Evolutionary conservation across 1,284 basidiomycete species (phyloP).

Genomic region (Gomphus bonarii): DNA sequence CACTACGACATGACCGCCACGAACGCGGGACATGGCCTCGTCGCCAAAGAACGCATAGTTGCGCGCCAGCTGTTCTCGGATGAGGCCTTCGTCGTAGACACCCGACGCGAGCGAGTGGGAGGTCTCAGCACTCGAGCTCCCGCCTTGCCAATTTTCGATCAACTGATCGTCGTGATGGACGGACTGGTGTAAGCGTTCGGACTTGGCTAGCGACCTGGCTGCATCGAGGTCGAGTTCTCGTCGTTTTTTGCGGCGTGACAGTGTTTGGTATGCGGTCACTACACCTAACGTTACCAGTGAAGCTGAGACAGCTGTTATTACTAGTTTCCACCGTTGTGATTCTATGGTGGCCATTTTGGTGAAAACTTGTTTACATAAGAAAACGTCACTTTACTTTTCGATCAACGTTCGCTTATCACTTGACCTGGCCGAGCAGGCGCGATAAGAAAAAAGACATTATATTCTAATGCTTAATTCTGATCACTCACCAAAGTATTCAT

Average conservation of each 20-base stretch:
- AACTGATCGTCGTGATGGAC: conserved; percentile 8
- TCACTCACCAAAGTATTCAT: too few species aligned
- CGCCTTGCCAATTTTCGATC: conserved; percentile 1
- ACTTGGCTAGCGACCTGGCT: conserved; percentile 14
- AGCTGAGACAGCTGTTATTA: conserved; percentile 50
- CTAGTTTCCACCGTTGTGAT: conserved; percentile 29
- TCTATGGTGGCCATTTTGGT: not conserved
- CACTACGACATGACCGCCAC: conserved; percentile 73
- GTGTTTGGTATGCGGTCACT: conserved; percentile 45
- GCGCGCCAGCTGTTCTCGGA: conserved; percentile 80
- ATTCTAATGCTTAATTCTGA: too few species aligned
- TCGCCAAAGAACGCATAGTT: conserved; percentile 96
- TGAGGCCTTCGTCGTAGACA: conserved; percentile 64
- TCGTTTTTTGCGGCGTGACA: conserved; percentile 37
- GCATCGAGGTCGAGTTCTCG: conserved; percentile 48
- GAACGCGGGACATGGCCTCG: conserved; percentile 75
- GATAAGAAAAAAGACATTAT: too few species aligned
- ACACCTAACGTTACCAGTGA: conserved; percentile 48
- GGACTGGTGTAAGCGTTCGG: conserved; percentile 3
- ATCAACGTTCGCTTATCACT: too few species aligned
- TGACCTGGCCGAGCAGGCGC: too few species aligned
- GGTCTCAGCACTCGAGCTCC: conserved; percentile 1
- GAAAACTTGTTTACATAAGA: not conserved
- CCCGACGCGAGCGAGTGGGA: not conserved
- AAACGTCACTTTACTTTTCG: too few species aligned